A percentile compares a stretch with the other conserved stretches of the same genome.
Evolutionary conservation across 805 yeast genomes (phyloP).

Genomic region (Ogataea corticis): DNA sequence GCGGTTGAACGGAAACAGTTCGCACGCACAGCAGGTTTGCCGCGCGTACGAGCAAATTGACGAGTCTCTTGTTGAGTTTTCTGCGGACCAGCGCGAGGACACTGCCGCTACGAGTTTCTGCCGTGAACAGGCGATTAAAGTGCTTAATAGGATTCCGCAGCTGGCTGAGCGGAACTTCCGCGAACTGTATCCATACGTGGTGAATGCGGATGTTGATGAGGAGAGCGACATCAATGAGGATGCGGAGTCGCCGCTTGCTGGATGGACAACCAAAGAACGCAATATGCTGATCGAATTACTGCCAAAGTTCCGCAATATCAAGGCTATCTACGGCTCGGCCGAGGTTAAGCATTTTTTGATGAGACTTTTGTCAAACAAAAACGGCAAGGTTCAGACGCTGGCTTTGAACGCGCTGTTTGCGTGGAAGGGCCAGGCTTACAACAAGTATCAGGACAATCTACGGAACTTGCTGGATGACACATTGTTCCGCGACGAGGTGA

Average conservation of each 20-base stretch:
- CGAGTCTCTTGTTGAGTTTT: slow-evolving; percentile 39
- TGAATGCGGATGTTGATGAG: slow-evolving; percentile 38
- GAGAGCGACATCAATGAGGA: too few relatives aligned
- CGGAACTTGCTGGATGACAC: slow-evolving; percentile 78
- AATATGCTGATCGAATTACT: slow-evolving; percentile 61
- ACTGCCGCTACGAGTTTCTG: slow-evolving; percentile 43
- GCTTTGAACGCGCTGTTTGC: slow-evolving; percentile 72
- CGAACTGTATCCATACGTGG: slow-evolving; percentile 58
- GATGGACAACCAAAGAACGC: slow-evolving; percentile 46
- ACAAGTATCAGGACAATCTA: slow-evolving; percentile 72
- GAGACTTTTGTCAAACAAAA: slow-evolving; percentile 59
- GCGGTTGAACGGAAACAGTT: slow-evolving; percentile 44
- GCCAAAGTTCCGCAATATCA: slow-evolving; percentile 63
- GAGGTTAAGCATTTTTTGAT: slow-evolving; percentile 56
- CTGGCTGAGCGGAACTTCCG: slow-evolving; percentile 67
- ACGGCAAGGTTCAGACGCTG: slow-evolving; percentile 61
- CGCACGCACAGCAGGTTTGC: slow-evolving; percentile 29
- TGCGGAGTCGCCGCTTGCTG: slow-evolving; percentile 24
- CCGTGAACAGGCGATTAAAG: slow-evolving; percentile 57
- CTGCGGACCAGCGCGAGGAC: slow-evolving; percentile 39
- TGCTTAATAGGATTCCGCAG: slow-evolving; percentile 57
- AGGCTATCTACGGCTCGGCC: slow-evolving; percentile 50
- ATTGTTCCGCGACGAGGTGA: slow-evolving; percentile 80
- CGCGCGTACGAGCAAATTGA: slow-evolving; percentile 36
- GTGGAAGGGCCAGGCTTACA: slow-evolving; percentile 56